Base-by-base conservation (phyloP, 2,329 filamentous ascomycete genomes). In the Penicillium capsulatum region DNA sequence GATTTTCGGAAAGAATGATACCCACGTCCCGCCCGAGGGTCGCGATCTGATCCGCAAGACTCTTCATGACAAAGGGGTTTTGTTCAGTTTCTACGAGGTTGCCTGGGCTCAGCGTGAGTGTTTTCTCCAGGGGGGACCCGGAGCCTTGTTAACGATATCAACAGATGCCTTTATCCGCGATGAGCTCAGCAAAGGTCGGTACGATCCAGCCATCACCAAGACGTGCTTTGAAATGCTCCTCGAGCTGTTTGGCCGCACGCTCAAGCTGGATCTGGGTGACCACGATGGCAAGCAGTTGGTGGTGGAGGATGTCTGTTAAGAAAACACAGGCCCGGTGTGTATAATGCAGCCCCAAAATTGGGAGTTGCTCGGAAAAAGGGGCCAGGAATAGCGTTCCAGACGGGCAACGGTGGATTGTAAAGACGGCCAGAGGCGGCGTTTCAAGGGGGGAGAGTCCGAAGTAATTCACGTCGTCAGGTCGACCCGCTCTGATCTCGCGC, bases 1-100 rank as follows among this genome's bases (percentile, higher is more conserved):
- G 72, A 94, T 96, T 59, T 94, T 94, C 61, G 90, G 90, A 37
- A 84, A 94, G 65, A 82, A 84, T 61, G 90, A 96, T 64, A 94
- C 82, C 42, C 90, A 96, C 64, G 89, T 96, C 10, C 87, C 88
- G 2, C 80, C 87, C 26, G 78, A 78, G 28, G 90, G 90, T 2
- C 76, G 90, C 13, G 88, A 94, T 65, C 66, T 94, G 51, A 92
- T 95, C 62, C 79, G 89, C 42, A 79, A 79, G 62, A 90, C 87
- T 45, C 72, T 95, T 54, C 81, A 90, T 54, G 86, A 87, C 15
- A 79, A 81, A 4, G 84, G 83, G 7, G 76, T 83, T 4, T 73
- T 76, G 7, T 90, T 91, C 57, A 84, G 80, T 59, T 95, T 87
- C 63, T 88, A 92, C 67, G 90, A 96, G 69, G 81, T 86, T 50